Base-by-base conservation (phyloP, 148 eudicot genomes). In the Camellia japonica region DNA sequence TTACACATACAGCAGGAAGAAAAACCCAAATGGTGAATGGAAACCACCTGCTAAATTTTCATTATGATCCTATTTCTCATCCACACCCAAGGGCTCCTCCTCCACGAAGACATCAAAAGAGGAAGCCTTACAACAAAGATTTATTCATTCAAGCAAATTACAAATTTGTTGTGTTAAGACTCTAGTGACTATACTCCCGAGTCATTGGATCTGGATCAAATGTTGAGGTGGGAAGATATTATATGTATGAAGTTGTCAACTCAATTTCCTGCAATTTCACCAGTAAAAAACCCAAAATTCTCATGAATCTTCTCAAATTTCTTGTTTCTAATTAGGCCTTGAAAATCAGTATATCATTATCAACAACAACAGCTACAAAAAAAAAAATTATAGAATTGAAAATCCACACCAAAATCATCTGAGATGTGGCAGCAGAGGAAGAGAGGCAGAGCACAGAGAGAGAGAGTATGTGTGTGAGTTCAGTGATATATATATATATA, bases 121-220 rank as follows among this genome's bases (percentile, higher is more conserved):
- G 87, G 78, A 96, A 87, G 86, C 97, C 99, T 73, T 94, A 93
- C 84, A 96, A 96, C 83, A 96, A 92, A 82, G 99, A 96, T 77
- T 87, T 96, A 83, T 96, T 96, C 82, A 90, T 96, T 67, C 99
- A 96, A 90, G 98, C 99, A 66, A 96, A 96, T 80, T 96, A 92
- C 85, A 92, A 86, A 85, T 96, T 96, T 90, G 94, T 92, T 64
- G 83, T 96, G 62, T 84, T 96, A 30, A 77, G 94, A 92, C 85
- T 82, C 94, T 80, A 92, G 93, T 61, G 84, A 84, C 79, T 81
- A 90, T 80, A 80, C 88, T 61, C 83, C 84, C 46, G 98, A 90
- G 15, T 80, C 87, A 44, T 83, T 93, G 84, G 93, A 96, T 88
- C 99, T 97, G 19, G 99, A 93, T 81, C 92, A 91, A 84, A 90